Evolutionary conservation across 73 alveolate species (phyloP), one percentile per base, ranked within the genome.

Genomic region (Durusdinium trenchii): DNA sequence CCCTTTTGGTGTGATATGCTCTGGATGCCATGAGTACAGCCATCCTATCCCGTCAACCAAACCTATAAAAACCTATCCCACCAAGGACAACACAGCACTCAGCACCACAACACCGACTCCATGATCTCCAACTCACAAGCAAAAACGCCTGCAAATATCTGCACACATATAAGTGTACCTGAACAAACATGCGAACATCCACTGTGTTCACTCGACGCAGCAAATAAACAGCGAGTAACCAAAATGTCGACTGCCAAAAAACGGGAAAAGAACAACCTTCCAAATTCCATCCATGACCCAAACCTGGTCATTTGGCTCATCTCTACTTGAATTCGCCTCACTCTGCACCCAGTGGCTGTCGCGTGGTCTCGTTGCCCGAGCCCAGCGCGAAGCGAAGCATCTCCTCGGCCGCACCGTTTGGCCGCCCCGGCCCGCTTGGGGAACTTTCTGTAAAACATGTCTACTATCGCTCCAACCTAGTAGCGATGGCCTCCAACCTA

Each of bases 341-440:
- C 38, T 71, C 83, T 30, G 46, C 26, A 6, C 75, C 94, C 14
- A 50, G 94, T 26, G 18, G 51, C 96, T 89, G 96, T 40, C 96
- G 85, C 6, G 73, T 64, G 26, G 78, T 42, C 78, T 89, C 96
- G 48, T 45, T 87, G 85, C 95, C 95, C 36, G 62, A 57, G 35
- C 50, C 86, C 52, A 89, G 28, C 69, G 96, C 96, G 45, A 89
- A 89, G 36, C 96, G 96, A 36, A 89, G 62, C 82, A 67, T 89
- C 69, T 89, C 96, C 96, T 89, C 18, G 23, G 85, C 48, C 28
- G 64, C 42, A 3, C 28, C 64, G 47, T 30, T 36, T 36, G 16
- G 78, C 78, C 6, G 6, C 78, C 78, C 16, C 16, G 30, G 5
- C 14, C 78, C 78, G 30, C 5, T 40, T 20, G 30, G 40, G 16